Evolutionary conservation across 108 stramenopile species (phyloP), one percentile per base, ranked within the genome.

Genomic region (Schizochytrium sp.): DNA sequence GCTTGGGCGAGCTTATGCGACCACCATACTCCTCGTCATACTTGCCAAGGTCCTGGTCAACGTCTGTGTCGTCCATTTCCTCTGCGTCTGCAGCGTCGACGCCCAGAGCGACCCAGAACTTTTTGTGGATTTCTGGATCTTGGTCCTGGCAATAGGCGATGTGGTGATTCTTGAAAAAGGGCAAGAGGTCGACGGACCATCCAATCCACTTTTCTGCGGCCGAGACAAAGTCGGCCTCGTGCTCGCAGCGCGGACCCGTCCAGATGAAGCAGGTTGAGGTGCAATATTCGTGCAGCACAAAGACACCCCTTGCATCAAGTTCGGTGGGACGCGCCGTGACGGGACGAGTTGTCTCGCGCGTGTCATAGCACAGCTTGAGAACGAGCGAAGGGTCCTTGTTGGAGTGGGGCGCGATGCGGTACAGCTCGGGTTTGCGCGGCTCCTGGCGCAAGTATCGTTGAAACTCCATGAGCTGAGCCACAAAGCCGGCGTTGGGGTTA

Each of bases 401-500:
- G 48, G 76, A 83, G 51, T 83, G 76, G 2, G 48, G 45, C 51
- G 76, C 76, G 25, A 83, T 28, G 76, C 76, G 76, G 76, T 83
- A 83, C 12, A 83, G 76, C 76, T 83, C 48, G 4, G 76, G 76
- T 25, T 23, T 23, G 23, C 23, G 45, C 18, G 76, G 76, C 51
- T 25, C 76, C 23, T 83, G 6, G 12, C 51, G 45, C n/a, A 83
- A 6, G 45, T 47, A 53, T 1, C 51, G 19, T 4, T 28, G 43
- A 4, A 47, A 83, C 48, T 47, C 76, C 51, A 53, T 47, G 76
- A 83, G 76, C 76, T 83, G 76, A 6, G 19, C 76, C n/a, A 83
- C 51, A 53, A 83, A 83, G 51, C 76, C 76, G n/a, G 76, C 76
- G 48, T 83, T 83, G 45, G 76, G 76, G 28, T 53, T 83, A 23